Conservation (phyloP, 345 rosid species). For the Pelargonium nanum region DNA sequence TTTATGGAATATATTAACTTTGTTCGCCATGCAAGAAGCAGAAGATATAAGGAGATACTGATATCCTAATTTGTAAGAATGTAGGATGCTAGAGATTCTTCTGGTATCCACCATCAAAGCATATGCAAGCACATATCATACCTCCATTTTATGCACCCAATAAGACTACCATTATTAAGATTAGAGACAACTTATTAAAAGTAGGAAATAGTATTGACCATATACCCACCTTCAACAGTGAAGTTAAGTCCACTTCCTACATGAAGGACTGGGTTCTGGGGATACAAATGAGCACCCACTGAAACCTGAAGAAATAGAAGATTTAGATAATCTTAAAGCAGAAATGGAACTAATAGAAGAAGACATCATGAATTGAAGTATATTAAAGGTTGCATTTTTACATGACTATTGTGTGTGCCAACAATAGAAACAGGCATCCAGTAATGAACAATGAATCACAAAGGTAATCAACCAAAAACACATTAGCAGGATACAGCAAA, state of each 20-base stretch:
- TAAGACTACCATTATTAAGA: background rate
- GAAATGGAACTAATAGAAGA: background rate
- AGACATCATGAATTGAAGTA: background rate
- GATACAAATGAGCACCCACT: conserved; percentile 71
- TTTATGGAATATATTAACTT: too few species aligned
- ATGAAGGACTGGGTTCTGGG: conserved; percentile 53
- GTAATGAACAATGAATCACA: background rate
- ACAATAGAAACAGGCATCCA: background rate
- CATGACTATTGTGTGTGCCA: background rate
- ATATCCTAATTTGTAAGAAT: too few species aligned
- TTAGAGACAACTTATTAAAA: background rate
- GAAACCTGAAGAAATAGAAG: conserved; percentile 50
- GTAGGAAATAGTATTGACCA: conserved; percentile 9
- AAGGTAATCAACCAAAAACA: background rate
- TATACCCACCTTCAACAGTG: conserved; percentile 46
- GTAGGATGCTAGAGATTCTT: background rate
- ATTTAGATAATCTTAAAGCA: conserved; percentile 6
- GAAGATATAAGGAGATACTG: too few species aligned
- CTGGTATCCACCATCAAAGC: too few species aligned
- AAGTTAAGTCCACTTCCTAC: conserved; percentile 49
- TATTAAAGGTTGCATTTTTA: background rate
- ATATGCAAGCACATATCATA: too few species aligned
- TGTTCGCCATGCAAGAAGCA: background rate
- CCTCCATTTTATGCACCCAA: background rate
- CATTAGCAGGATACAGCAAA: background rate